Evolutionary conservation across 164 flowering plant genomes (phyloP).

Genomic region (Pachysandra terminalis): DNA sequence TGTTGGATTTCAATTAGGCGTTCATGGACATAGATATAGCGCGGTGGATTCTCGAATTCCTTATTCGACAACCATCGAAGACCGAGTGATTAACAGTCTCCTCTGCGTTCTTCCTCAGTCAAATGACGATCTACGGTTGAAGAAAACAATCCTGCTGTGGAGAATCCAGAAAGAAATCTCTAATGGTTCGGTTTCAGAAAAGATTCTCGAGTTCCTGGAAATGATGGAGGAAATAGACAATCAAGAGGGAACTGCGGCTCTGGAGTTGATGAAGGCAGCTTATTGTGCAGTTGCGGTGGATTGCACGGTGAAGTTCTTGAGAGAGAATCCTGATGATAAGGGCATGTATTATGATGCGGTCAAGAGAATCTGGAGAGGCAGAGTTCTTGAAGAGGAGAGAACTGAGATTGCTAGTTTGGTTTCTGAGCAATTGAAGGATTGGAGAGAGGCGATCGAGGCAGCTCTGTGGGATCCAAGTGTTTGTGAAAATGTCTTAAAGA

Average conservation of each 20-base stretch:
- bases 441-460: constrained; percentile 42
- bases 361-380: constrained; percentile 53
- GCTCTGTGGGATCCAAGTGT: constrained; percentile 36
- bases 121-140: constrained; percentile 22
- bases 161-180: constrained; percentile 33
- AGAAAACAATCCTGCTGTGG: constrained; percentile 39
- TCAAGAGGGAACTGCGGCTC: constrained; percentile 13
- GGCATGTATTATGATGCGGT: constrained; percentile 40
- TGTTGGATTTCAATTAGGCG: constrained; percentile 5
- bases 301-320: constrained; percentile 39
- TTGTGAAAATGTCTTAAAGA: constrained; percentile 16
- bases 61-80: constrained; percentile 36
- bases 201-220: constrained; percentile 40
- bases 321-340: constrained; percentile 7
- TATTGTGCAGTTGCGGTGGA: constrained; percentile 58
- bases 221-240: constrained; percentile 34
- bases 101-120: constrained; percentile 34
- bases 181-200: constrained; percentile 32
- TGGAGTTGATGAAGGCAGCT: constrained; percentile 42
- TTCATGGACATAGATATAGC: constrained; percentile 31
- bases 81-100: constrained; percentile 13
- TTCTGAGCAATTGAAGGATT: constrained; percentile 27
- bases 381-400: constrained; percentile 32
- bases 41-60: constrained; percentile 57
- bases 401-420: constrained; percentile 29